phyloP scores from a whole-genome alignment of 495 filamentous ascomycete genomes.

The Penicillium alfredii region DNA sequence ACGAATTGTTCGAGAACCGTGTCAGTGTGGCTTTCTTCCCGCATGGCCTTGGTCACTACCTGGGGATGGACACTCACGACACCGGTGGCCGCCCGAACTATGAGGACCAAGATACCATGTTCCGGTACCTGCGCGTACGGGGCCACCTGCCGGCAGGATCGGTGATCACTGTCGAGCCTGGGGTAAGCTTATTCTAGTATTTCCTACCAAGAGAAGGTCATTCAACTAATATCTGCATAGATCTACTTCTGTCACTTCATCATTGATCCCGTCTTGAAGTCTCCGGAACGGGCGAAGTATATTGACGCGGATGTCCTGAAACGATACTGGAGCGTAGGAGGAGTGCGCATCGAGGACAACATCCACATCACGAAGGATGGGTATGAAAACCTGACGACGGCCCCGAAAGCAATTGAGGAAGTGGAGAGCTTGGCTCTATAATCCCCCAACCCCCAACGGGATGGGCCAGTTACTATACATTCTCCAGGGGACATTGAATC shows the following conservation, averaged over 20 bases:
- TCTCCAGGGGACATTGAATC: too few species aligned
- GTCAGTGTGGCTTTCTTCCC: conserved; percentile 87
- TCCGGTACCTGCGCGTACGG: conserved; percentile 77
- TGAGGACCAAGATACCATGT: conserved; percentile 75
- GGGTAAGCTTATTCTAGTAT: conserved; percentile 44
- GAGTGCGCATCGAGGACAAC: conserved; percentile 73
- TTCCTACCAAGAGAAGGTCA: too few species aligned
- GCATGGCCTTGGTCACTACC: conserved; percentile 85
- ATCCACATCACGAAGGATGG: conserved; percentile 73
- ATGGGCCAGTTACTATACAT: too few species aligned
- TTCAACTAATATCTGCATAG: conserved; percentile 28
- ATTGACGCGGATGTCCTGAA: conserved; percentile 71
- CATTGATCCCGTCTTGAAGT: conserved; percentile 71
- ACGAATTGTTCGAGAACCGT: conserved; percentile 67
- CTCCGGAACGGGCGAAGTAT: conserved; percentile 61
- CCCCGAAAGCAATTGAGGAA: conserved; percentile 66
- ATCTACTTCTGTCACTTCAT: conserved; percentile 95
- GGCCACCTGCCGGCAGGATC: conserved; percentile 66
- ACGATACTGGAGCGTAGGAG: conserved; percentile 84
- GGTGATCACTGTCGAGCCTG: conserved; percentile 88
- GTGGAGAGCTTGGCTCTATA: conserved; percentile 48
- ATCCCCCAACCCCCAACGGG: too few species aligned
- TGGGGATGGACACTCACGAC: conserved; percentile 95
- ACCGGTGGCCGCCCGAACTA: conserved; percentile 85
- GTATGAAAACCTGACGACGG: conserved; percentile 72